A percentile compares a stretch with the other conserved stretches of the same genome.
Evolutionary conservation across 1,139 yeast species (phyloP).

Genomic region (Pichia sp.): DNA sequence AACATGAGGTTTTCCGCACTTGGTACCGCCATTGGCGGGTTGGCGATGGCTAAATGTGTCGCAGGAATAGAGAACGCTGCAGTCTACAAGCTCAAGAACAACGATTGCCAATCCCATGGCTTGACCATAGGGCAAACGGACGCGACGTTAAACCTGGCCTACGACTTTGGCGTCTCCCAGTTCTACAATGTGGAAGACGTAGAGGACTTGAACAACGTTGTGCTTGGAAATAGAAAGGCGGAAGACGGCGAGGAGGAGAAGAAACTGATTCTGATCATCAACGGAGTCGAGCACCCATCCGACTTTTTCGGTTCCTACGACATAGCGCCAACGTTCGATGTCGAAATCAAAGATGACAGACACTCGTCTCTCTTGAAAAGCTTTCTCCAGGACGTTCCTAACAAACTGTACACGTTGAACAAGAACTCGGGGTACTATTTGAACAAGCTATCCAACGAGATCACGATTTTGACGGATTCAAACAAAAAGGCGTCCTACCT

Average conservation of each 20-base stretch:
- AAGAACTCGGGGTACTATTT: slow-evolving; percentile 13
- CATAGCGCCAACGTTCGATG: slow-evolving; percentile 22
- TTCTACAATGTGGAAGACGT: slow-evolving; percentile 34
- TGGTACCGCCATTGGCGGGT: not conserved
- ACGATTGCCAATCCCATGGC: not conserved
- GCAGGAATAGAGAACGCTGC: slow-evolving; percentile 26
- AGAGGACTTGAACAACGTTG: slow-evolving; percentile 29
- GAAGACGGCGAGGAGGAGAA: slow-evolving; percentile 28
- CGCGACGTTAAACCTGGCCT: slow-evolving; percentile 38
- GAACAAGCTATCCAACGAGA: slow-evolving; percentile 36
- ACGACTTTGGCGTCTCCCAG: slow-evolving; percentile 39
- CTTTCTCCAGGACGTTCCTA: slow-evolving; percentile 26
- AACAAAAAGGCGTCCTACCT: slow-evolving; percentile 17
- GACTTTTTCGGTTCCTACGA: slow-evolving; percentile 29
- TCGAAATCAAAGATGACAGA: slow-evolving; percentile 24
- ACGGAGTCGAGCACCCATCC: slow-evolving; percentile 39
- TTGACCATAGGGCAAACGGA: slow-evolving; percentile 26
- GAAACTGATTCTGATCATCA: slow-evolving; percentile 37
- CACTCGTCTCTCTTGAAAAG: slow-evolving; percentile 18
- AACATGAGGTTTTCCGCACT: not conserved
- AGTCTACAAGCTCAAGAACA: slow-evolving; percentile 24
- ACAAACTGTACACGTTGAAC: slow-evolving; percentile 18
- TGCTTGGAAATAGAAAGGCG: slow-evolving; percentile 26
- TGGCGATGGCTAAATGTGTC: slow-evolving; percentile 9
- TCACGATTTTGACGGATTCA: slow-evolving; percentile 32